Evolutionary conservation across 192 early-diverging fungal genomes (phyloP).

Genomic region (Spizellomyces punctatus): DNA sequence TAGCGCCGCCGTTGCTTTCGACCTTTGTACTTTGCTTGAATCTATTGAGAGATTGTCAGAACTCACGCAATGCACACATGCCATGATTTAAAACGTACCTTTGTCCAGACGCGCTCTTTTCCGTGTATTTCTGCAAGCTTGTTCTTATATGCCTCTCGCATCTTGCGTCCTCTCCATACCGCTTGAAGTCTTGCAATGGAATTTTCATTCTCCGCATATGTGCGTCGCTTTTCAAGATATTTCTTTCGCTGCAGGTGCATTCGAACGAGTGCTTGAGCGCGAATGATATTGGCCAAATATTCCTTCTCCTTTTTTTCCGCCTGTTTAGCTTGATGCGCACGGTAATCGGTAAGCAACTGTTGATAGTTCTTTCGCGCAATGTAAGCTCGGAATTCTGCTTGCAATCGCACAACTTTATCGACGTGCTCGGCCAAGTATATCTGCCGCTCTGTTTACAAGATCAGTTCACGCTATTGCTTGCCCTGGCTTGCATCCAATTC

Average conservation of each 20-base stretch:
- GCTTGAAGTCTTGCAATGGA: conserved; percentile 33
- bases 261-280: conserved; percentile 36
- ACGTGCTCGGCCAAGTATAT: conserved; percentile 21
- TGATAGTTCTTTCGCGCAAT: conserved; percentile 35
- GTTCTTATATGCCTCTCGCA: conserved; percentile 33
- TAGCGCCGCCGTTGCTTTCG: conserved; percentile 64
- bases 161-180: conserved; percentile 29
- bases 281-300: conserved; percentile 35
- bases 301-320: conserved; percentile 31
- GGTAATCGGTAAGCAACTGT: neutral
- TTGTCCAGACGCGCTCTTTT: conserved; percentile 45
- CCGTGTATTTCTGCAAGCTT: conserved; percentile 36
- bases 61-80: neutral
- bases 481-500: neutral
- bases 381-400: conserved; percentile 25
- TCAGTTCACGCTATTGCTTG: neutral
- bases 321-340: conserved; percentile 28
- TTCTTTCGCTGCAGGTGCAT: conserved; percentile 40
- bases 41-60: conserved; percentile 20
- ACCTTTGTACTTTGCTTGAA: conserved; percentile 70
- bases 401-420: conserved; percentile 18
- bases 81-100: conserved; percentile 34
- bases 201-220: conserved; percentile 29
- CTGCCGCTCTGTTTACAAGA: conserved; percentile 21
- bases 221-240: conserved; percentile 20